Percentiles rank a stretch among this genome's conserved stretches.
These are phyloP conservation scores for Lyophyllum semitale DNA, from an alignment of 768 basidiomycete genomes.

Conservation along the genomic window DNA sequence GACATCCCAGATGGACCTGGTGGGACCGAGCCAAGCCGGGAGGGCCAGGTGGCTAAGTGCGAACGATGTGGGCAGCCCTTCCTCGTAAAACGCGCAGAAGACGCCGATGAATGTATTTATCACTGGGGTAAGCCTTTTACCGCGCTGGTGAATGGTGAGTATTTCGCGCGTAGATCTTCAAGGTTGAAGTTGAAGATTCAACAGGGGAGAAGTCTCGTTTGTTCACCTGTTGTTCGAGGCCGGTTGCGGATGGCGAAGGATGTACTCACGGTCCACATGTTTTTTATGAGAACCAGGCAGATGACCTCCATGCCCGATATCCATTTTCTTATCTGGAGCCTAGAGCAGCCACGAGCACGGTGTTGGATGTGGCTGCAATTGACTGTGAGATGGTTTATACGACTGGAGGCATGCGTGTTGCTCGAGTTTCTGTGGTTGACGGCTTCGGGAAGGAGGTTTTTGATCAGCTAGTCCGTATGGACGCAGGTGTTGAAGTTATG, in stretches of 20 bases:
- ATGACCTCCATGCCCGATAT: slow-evolving; percentile 72
- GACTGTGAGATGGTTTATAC: slow-evolving; percentile 99
- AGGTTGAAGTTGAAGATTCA: slow-evolving; percentile 1
- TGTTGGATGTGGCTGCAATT: slow-evolving; percentile 80
- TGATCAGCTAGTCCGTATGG: slow-evolving; percentile 82
- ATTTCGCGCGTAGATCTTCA: not conserved
- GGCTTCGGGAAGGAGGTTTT: slow-evolving; percentile 72
- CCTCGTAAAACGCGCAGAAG: slow-evolving; percentile 59
- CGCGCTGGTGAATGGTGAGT: slow-evolving; percentile 65
- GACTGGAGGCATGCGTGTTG: slow-evolving; percentile 89
- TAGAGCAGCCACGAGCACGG: slow-evolving; percentile 24
- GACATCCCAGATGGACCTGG: slow-evolving; percentile 70
- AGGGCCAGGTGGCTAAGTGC: slow-evolving; percentile 67
- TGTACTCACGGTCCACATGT: slow-evolving; percentile 86
- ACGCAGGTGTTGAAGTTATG: slow-evolving; percentile 79
- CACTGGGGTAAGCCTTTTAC: slow-evolving; percentile 82
- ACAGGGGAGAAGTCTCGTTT: slow-evolving; percentile 69
- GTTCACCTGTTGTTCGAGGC: slow-evolving; percentile 79
- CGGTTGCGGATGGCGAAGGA: slow-evolving; percentile 58
- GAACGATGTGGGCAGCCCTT: slow-evolving; percentile 79
- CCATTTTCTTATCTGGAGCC: slow-evolving; percentile 58
- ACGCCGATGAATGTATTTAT: slow-evolving; percentile 66
- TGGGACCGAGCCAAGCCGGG: slow-evolving; percentile 60
- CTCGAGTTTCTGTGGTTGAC: slow-evolving; percentile 88
- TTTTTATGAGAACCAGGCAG: slow-evolving; percentile 76